Evolutionary conservation across 768 basidiomycete species (phyloP), one percentile per base, ranked within the genome.

Genomic region (Melanogaster broomeanus): DNA sequence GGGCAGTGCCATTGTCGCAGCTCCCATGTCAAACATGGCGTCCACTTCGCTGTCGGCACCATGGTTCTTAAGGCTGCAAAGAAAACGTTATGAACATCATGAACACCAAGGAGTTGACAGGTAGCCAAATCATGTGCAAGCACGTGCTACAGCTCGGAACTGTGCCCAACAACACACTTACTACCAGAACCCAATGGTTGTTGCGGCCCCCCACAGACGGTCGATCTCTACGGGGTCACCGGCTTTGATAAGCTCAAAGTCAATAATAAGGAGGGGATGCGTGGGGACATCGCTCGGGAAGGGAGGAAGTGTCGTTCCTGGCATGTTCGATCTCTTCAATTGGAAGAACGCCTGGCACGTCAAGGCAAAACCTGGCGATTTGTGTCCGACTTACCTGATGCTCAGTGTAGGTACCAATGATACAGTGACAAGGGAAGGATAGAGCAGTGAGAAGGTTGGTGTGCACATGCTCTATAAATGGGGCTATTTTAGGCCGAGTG

Each of bases 141-240:
- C 16, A 3, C 13, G 10, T 18, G 16, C 21, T n/a, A 43, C 11
- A 7, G 40, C 34, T 6, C 40, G 27, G 37, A 2, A 10, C 10
- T 30, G 30, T 11, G 2, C 10, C 25, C 37, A 24, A 31, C 22
- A 12, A 41, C 28, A 13, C 24, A 76, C 78, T 60, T 59, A 78
- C 76, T 80, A 81, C 75, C 79, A 81, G 63, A 81, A 81, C 2
- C 80, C 80, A 13, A 81, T 66, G 25, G 69, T 65, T 0, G 75
- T 78, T 16, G 77, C 75, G 0, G 79, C 79, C 19, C 74, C 61
- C 75, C 76, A 80, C 18, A 81, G 70, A 45, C 60, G 69, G 8
- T 74, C 68, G 8, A 74, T 61, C 61, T 79, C 80, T 2, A 49
- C 49, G 10, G 59, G n/a, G 30, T 77, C 68, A 1, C 73, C 62